Evolutionary conservation across 306 rosid species (phyloP), one percentile per base, ranked within the genome.

Genomic region (Vachellia pachyceras): DNA sequence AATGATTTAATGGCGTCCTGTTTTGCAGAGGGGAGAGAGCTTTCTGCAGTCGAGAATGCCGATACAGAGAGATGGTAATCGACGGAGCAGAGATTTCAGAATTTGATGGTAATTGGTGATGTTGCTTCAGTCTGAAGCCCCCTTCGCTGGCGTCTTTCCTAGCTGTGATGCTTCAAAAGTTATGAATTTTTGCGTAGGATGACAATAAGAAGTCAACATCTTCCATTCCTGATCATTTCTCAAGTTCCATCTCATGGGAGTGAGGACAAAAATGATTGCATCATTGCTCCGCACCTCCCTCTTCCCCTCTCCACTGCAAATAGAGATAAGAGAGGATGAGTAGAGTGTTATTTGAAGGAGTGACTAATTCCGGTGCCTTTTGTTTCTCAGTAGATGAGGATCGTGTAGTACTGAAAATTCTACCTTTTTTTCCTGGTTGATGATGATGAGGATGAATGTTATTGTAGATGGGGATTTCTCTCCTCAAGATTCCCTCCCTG

Each of bases 11-110:
- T 14, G 55, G 36, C 13, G 35, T 44, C 58, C 15, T 64, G 67
- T 72, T 57, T 58, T 88, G 85, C 85, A 96, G 99, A 80, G 99
- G 99, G 18, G 99, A 93, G 72, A 93, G 80, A 85, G 97, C 97
- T 10, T 96, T 93, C 76, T 96, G 99, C 85, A 92, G 98, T 79
- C 72, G 54, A 2, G 93, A 92, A 82, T 96, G 99, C 83, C 91
- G 99, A 14, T 52, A 85, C 88, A 78, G 86, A 80, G 99, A 96
- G 88, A 96, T 96, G 89, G 63, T 89, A 36, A 84, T 89, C 55
- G 98, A 93, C 66, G 98, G 64, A 54, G 79, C 33, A 74, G 89
- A 89, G 42, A 79, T 55, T 79, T 85, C 85, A 80, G 87, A 88
- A 40, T 82, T 84, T 75, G 88, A 76, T 54, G 52, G 17, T 82